These are phyloP conservation scores for Phlegmacium glaucopus DNA, from an alignment of 768 basidiomycete genomes.

Conservation along the genomic window DNA sequence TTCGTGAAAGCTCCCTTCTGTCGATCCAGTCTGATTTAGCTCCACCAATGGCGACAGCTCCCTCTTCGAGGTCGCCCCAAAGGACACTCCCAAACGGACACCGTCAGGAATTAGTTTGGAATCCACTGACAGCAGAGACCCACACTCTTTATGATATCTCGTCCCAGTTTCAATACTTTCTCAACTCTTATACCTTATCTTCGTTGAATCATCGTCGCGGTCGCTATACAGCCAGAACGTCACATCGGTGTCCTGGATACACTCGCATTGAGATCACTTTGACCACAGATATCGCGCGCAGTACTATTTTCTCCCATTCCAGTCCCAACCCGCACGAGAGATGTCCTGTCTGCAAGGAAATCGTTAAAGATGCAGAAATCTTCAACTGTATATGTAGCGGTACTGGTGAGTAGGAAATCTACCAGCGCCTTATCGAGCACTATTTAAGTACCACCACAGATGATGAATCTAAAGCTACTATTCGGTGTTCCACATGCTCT, in stretches of 20 bases:
- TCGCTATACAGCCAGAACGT: background rate
- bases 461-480: constrained; percentile 3
- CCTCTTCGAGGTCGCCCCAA: too few species aligned
- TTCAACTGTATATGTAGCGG: constrained; percentile 7
- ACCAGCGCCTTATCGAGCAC: background rate
- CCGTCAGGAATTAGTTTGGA: constrained; percentile 7
- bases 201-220: constrained; percentile 1
- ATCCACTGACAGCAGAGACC: background rate
- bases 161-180: constrained; percentile 2
- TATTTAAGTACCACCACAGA: background rate
- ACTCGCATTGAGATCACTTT: constrained; percentile 7
- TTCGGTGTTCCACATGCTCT: constrained; percentile 2
- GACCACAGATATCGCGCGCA: constrained; percentile 4
- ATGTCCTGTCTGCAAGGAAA: constrained; percentile 7
- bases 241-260: constrained; percentile 6
- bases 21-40: too few species aligned
- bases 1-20: background rate
- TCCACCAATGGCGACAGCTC: too few species aligned
- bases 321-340: constrained; percentile 3
- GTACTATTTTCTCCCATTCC: constrained; percentile 3
- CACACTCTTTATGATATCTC: constrained; percentile 4
- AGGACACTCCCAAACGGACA: background rate
- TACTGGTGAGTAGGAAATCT: constrained; percentile 2
- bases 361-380: constrained; percentile 4
- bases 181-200: background rate